phyloP scores from a whole-genome alignment of 2,329 filamentous ascomycete genomes.

The Blastomyces percursus region DNA sequence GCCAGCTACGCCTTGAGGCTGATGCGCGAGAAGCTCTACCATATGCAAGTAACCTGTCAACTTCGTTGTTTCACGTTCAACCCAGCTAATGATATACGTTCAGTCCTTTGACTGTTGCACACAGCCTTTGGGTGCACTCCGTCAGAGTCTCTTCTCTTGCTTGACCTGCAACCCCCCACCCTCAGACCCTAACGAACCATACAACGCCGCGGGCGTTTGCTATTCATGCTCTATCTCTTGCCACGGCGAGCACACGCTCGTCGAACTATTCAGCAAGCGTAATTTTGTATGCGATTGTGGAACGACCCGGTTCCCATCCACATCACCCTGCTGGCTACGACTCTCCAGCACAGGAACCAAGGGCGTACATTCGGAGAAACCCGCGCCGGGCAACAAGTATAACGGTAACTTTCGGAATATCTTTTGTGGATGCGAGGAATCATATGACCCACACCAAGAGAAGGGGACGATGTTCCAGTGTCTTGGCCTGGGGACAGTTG shows the following conservation, averaged over 20 bases:
- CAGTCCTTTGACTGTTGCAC: constrained; percentile 79
- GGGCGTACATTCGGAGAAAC: constrained; percentile 65
- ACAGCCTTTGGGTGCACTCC: constrained; percentile 72
- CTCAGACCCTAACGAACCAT: constrained; percentile 39
- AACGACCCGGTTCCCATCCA: constrained; percentile 62
- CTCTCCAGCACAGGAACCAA: constrained; percentile 59
- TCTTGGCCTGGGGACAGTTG: constrained; percentile 65
- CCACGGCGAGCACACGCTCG: constrained; percentile 86
- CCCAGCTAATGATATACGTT: constrained; percentile 5
- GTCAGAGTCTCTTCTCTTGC: constrained; percentile 84
- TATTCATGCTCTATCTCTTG: constrained; percentile 96
- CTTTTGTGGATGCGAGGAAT: constrained; percentile 80
- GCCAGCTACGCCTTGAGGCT: constrained; percentile 80
- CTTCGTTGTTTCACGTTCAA: neutral
- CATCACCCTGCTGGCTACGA: constrained; percentile 64
- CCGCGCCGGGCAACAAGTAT: constrained; percentile 67
- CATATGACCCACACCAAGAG: constrained; percentile 80
- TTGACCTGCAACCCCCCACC: constrained; percentile 85
- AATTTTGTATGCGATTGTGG: constrained; percentile 96
- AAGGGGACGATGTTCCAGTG: constrained; percentile 99
- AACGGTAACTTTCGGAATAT: constrained; percentile 91
- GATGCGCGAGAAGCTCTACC: constrained; percentile 92
- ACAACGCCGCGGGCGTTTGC: constrained; percentile 72
- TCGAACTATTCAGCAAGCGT: constrained; percentile 92
- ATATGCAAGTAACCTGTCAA: constrained; percentile 50